Evolutionary conservation across 495 filamentous ascomycete genomes (phyloP), one percentile per base, ranked within the genome.

Genomic region (Pyronema omphalodes): DNA sequence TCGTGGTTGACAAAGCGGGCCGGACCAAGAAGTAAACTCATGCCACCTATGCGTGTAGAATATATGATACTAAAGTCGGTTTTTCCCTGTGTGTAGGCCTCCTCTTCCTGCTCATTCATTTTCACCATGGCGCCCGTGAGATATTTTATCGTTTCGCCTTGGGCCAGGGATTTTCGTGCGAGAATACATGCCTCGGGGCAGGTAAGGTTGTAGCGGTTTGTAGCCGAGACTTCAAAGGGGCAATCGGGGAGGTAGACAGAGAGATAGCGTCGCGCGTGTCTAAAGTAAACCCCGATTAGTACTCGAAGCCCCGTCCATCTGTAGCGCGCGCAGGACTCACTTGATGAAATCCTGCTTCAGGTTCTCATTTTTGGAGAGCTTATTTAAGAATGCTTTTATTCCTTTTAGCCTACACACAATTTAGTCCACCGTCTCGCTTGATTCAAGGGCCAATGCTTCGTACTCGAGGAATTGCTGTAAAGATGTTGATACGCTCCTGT

Each of bases 1-100:
- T 99, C 91, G 67, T 99, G 91, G 61, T 99, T 99, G 15, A 89
- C 84, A 61, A 99, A 95, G 37, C 91, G 80, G 40, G 93, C 91
- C 15, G 91, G 91, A 1, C 91, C 91, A 60, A 99, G 79, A 58
- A 99, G 93, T 15, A 96, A 71, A 11, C 83, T 88, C 7, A 88
- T 81, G 12, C 77, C 80, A 64, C 91, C 91, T 60, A 88, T 87
- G 36, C 91, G 76, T 61, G 85, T 87, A 55, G 88, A 94, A 66
- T 93, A 81, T 44, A 99, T 87, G 49, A 99, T 86, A 65, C 86
- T 94, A 67, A 99, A 99, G 66, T 99, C 91, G 59, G 84, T 84
- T 55, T 86, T 77, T 19, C 78, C 81, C 55, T 79, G 64, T 43
- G 83, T 80, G 54, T 95, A 74, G 52, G 83, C 79, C 46, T 78